Conservation (phyloP, 306 rosid genomes). For the Elaeagnus macrophylla region DNA sequence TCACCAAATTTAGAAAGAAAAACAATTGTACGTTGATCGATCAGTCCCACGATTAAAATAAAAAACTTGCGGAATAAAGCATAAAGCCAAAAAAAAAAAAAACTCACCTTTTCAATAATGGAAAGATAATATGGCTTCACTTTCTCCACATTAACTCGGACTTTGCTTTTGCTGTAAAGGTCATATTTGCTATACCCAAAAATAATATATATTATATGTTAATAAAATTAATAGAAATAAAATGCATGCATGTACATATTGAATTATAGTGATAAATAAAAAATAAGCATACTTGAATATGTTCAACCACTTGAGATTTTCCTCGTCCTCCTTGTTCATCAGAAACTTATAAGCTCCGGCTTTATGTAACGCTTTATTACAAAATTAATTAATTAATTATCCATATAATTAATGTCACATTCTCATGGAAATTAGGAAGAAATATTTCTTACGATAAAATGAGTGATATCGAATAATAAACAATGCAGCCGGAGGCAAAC, state of each 20-base stretch:
- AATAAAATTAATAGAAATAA: neutral
- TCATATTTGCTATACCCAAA: slow-evolving; percentile 21
- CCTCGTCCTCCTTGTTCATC: slow-evolving; percentile 22
- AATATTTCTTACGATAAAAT: slow-evolving; percentile 17
- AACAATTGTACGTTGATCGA: too few species aligned
- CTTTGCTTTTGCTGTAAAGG: slow-evolving; percentile 30
- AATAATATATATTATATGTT: too few species aligned
- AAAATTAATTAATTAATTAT: neutral
- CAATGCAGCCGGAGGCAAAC: slow-evolving; percentile 24
- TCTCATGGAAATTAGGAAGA: neutral
- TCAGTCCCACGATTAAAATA: too few species aligned
- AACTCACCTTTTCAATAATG: slow-evolving; percentile 20
- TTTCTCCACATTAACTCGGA: slow-evolving; percentile 21
- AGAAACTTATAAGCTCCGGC: slow-evolving; percentile 23
- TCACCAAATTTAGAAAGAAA: neutral
- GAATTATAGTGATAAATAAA: neutral
- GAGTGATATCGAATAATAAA: slow-evolving; percentile 29
- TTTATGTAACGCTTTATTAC: slow-evolving; percentile 18
- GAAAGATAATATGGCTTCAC: slow-evolving; percentile 25
- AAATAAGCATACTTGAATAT: slow-evolving; percentile 20
- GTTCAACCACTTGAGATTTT: slow-evolving; percentile 26
- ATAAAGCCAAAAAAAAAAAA: neutral
- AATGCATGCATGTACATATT: neutral
- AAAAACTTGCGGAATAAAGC: too few species aligned
- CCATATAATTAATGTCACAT: too few species aligned